Evolutionary conservation across 805 yeast genomes (phyloP).

Genomic region (Sugiyamaella mastotermitis): DNA sequence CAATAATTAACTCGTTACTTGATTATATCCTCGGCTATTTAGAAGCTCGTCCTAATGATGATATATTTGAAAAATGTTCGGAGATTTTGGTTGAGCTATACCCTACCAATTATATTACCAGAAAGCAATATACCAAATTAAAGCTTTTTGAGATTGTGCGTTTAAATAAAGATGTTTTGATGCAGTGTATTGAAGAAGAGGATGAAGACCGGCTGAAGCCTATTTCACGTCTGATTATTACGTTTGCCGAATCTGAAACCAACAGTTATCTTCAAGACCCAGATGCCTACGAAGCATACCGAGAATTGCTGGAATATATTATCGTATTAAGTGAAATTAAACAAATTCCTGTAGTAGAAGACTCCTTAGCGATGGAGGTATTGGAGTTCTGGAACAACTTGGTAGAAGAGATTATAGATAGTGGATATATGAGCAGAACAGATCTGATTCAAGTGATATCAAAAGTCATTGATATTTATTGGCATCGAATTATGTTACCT

Average conservation of each 20-base stretch:
- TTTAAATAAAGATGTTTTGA: not conserved
- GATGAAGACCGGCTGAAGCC: slow-evolving; percentile 4
- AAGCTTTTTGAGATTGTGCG: not conserved
- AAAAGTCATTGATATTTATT: slow-evolving; percentile 55
- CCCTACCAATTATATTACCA: too few relatives aligned
- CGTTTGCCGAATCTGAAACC: slow-evolving; percentile 5
- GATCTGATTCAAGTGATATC: slow-evolving; percentile 26
- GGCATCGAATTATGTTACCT: slow-evolving; percentile 54
- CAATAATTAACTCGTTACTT: too few relatives aligned
- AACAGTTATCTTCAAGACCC: slow-evolving; percentile 6
- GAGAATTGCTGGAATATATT: slow-evolving; percentile 7
- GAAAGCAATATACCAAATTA: too few relatives aligned
- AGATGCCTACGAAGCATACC: not conserved
- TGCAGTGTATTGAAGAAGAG: slow-evolving; percentile 10
- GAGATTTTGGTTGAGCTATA: too few relatives aligned
- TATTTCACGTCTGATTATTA: slow-evolving; percentile 10
- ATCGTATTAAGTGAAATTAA: slow-evolving; percentile 14
- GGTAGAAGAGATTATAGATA: slow-evolving; percentile 28
- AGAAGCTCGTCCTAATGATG: too few relatives aligned
- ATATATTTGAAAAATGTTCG: too few relatives aligned
- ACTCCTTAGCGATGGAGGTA: slow-evolving; percentile 24
- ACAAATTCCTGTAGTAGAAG: slow-evolving; percentile 23
- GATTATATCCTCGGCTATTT: too few relatives aligned
- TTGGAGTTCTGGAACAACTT: slow-evolving; percentile 32
- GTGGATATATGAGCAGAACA: slow-evolving; percentile 25